Conservation (phyloP, 2,329 filamentous ascomycete genomes). For the Cercospora citrullina region DNA sequence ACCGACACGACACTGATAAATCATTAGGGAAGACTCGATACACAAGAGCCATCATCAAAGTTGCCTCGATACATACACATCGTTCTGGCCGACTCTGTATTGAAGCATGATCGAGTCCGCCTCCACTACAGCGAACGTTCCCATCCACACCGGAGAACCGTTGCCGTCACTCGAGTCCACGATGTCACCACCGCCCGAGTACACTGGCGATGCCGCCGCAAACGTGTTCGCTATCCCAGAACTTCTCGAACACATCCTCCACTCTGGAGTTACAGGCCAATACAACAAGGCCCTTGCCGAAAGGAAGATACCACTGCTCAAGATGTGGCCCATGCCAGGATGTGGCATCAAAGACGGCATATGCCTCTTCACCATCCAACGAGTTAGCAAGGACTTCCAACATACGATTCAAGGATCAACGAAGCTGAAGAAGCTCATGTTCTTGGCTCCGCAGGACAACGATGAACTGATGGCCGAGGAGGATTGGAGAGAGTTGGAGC, state of each 20-base stretch:
- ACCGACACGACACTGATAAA: no score
- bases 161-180: no score
- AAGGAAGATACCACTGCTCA: not conserved
- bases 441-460: not conserved
- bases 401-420: not conserved
- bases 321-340: not conserved
- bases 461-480: not conserved
- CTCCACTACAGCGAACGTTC: not conserved
- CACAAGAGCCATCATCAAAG: no score
- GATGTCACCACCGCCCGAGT: not conserved
- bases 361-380: not conserved
- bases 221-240: not conserved
- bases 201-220: not conserved
- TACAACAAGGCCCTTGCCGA: not conserved
- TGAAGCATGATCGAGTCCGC: not conserved
- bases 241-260: conserved; percentile 1
- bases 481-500: no score
- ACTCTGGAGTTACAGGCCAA: not conserved
- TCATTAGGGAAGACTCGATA: no score
- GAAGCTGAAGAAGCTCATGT: not conserved
- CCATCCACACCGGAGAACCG: no score
- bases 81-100: not conserved
- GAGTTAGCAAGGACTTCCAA: not conserved
- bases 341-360: not conserved
- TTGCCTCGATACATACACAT: no score